These are phyloP conservation scores for Rhodotorula sp. DNA, from an alignment of 1,284 basidiomycete species.

Conservation along the genomic window DNA sequence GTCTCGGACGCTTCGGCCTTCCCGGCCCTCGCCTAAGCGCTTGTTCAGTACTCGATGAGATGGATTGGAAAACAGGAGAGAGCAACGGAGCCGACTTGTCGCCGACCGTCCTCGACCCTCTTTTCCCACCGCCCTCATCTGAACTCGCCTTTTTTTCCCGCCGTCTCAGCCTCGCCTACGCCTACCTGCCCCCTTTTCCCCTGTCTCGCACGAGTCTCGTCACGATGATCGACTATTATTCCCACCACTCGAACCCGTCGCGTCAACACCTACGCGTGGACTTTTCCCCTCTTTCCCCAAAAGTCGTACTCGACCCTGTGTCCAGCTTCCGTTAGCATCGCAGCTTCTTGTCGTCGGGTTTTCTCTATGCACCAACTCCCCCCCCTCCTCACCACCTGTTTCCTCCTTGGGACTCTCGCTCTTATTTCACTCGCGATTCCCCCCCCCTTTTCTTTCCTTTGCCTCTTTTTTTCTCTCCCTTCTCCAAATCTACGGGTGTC, in stretches of 20 bases:
- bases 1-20: constrained; percentile 37
- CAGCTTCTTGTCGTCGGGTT: not conserved
- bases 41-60: too few species aligned
- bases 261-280: not conserved
- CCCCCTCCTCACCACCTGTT: not conserved
- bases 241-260: not conserved
- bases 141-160: too few species aligned
- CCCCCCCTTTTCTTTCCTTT: not conserved
- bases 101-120: too few species aligned
- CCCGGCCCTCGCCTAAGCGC: constrained; percentile 38
- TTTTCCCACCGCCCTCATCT: too few species aligned
- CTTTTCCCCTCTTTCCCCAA: not conserved
- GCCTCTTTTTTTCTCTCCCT: not conserved
- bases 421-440: not conserved
- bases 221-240: too few species aligned
- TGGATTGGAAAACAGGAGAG: too few species aligned
- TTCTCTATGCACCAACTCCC: not conserved
- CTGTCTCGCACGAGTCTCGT: too few species aligned
- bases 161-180: too few species aligned
- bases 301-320: not conserved
- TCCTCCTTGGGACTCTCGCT: not conserved
- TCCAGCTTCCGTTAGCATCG: not conserved
- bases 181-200: too few species aligned
- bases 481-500: not conserved
- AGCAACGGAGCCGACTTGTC: too few species aligned